Evolutionary conservation across 225 moss, liverwort and hornwort genomes (phyloP).

Genomic region (Straminergon stramineum): DNA sequence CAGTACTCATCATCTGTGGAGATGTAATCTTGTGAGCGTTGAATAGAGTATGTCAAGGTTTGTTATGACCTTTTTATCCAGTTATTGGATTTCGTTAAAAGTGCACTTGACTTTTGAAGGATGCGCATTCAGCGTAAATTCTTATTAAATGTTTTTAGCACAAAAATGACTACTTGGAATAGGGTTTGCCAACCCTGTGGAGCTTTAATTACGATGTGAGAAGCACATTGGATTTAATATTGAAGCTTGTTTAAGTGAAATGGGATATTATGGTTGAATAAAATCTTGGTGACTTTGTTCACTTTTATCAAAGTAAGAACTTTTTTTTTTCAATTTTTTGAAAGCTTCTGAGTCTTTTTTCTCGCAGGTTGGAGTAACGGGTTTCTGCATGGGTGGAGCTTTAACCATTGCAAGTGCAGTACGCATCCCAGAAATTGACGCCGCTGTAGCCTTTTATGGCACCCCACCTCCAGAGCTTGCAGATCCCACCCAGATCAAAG

Average conservation of each 20-base stretch:
- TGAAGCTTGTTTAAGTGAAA: neutral
- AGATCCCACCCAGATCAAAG: conserved; percentile 51
- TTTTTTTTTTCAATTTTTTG: neutral
- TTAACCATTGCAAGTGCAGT: conserved; percentile 62
- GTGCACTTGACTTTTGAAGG: neutral
- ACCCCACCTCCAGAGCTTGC: conserved; percentile 67
- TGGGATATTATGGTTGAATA: too few species aligned
- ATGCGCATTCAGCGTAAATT: neutral
- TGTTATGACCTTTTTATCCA: neutral
- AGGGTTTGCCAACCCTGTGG: neutral
- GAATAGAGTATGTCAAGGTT: neutral
- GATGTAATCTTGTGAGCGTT: neutral
- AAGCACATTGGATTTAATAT: neutral
- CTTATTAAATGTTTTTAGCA: neutral
- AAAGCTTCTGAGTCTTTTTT: neutral
- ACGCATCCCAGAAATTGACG: conserved; percentile 61
- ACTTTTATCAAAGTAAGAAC: neutral
- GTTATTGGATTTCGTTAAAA: neutral
- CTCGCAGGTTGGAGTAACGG: conserved; percentile 63
- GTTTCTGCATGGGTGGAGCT: conserved; percentile 95
- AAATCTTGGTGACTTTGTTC: neutral
- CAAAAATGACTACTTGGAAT: neutral
- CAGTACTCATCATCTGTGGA: neutral
- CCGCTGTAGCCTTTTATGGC: conserved; percentile 69
- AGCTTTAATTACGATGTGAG: neutral